Percentiles rank a stretch among this genome's conserved stretches.
Evolutionary conservation across 2,329 filamentous ascomycete genomes (phyloP).

Genomic region (Exophiala oligosperma): DNA sequence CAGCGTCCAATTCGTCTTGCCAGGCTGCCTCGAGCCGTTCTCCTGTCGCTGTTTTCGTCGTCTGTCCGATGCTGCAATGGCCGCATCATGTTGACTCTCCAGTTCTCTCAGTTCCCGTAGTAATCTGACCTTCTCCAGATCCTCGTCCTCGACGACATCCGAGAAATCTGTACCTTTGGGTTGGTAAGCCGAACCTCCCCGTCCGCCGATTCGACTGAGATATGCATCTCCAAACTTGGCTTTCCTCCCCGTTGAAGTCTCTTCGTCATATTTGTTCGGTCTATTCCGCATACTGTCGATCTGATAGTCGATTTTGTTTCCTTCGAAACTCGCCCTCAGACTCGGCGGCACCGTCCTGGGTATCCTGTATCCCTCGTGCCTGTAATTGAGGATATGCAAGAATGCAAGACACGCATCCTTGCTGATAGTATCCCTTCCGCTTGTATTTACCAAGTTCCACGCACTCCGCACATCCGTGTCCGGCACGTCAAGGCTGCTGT

Average conservation of each 20-base stretch:
- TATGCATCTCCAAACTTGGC: conserved; percentile 98
- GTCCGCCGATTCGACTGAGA: conserved; percentile 79
- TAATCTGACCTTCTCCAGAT: conserved; percentile 96
- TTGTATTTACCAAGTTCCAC: conserved; percentile 97
- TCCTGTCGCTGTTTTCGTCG: conserved; percentile 46
- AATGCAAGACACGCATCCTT: conserved; percentile 95
- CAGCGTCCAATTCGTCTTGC: conserved; percentile 71
- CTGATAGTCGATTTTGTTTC: conserved; percentile 95
- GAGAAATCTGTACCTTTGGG: conserved; percentile 83
- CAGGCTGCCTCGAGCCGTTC: conserved; percentile 25
- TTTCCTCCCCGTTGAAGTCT: conserved; percentile 83
- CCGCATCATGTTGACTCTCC: conserved; percentile 80
- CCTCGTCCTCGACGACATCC: conserved; percentile 76
- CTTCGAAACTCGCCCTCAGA: conserved; percentile 88
- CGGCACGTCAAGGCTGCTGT: conserved; percentile 66
- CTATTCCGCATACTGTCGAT: conserved; percentile 73
- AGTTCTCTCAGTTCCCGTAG: conserved; percentile 90
- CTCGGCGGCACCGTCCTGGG: conserved; percentile 87
- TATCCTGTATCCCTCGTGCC: conserved; percentile 92
- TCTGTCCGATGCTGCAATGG: conserved; percentile 71
- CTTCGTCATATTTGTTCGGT: conserved; percentile 63
- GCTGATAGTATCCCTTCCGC: conserved; percentile 76
- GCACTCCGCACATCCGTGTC: conserved; percentile 82
- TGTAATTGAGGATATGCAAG: conserved; percentile 92
- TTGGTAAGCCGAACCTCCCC: conserved; percentile 73